Base-by-base conservation (phyloP, 2,329 filamentous ascomycete genomes). In the Penicillium oxalicum region DNA sequence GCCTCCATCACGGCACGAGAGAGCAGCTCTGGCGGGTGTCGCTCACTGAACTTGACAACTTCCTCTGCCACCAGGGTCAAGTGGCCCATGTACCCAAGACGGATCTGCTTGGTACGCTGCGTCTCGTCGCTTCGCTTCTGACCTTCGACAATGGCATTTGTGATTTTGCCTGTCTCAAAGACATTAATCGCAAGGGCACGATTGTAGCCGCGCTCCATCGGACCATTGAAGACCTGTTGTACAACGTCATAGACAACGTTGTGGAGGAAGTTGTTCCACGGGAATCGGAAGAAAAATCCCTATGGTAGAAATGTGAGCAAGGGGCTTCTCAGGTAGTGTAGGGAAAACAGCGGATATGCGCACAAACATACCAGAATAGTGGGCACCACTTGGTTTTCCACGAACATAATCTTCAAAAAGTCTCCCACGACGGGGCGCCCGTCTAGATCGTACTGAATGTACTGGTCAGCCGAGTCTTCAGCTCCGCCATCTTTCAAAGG, bases 231-330 rank as follows among this genome's bases (percentile, higher is more conserved):
- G 1, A 98, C 93, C 74, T 98, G 93, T 69, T 98, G 93, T 38
- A 98, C 88, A 63, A 98, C 91, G 68, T 98, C 93, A 66, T 98
- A 98, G 41, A 98, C 93, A 38, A 98, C 93, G 64, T 98, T 98
- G 72, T 98, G 93, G 39, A 98, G 79, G 65, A 98, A 98, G 69
- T 98, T 98, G 71, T 98, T 98, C 93, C 93, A 98, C 1, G 93
- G 91, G 63, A 97, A 98, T 51, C 86, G 83, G 75, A 98, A 98
- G 73, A 98, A 98, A 75, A 97, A 97, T 49, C 90, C 88, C 89
- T 94, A 56, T 9, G 49, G 28, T 29, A 26, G 18, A 18, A 25
- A 43, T 32, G 27, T 53, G 35, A 49, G 33, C 29, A 41, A 26
- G 33, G 18, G 18, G 18, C 18, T 18, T 18, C 18, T 18, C n/a